Conservation (phyloP, 306 rosid genomes). For the Fagus sylvatica region DNA sequence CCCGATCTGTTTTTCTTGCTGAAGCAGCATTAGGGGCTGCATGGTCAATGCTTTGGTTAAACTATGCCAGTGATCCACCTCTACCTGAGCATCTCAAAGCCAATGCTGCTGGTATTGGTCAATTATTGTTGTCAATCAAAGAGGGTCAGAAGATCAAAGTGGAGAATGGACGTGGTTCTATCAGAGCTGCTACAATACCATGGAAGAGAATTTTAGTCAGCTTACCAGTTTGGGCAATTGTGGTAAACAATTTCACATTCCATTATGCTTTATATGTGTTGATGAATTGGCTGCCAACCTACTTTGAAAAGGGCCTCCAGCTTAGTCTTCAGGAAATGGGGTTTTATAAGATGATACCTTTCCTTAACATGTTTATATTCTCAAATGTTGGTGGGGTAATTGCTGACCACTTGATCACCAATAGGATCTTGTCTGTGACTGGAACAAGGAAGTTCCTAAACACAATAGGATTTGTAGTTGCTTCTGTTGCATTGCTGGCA, state of each 20-base stretch:
- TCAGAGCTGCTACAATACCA: slow-evolving; percentile 54
- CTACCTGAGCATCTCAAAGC: slow-evolving; percentile 76
- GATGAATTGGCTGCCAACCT: slow-evolving; percentile 26
- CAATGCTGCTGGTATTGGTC: slow-evolving; percentile 77
- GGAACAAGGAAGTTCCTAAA: slow-evolving; percentile 17
- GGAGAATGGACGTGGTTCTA: not conserved
- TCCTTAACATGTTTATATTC: slow-evolving; percentile 16
- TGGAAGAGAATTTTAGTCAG: slow-evolving; percentile 75
- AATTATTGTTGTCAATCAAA: slow-evolving; percentile 15
- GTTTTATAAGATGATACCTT: slow-evolving; percentile 18
- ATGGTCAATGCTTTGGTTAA: slow-evolving; percentile 88
- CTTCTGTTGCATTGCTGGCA: slow-evolving; percentile 38
- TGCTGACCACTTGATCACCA: slow-evolving; percentile 23
- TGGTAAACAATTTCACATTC: slow-evolving; percentile 91
- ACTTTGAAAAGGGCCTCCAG: slow-evolving; percentile 15
- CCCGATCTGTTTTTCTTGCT: slow-evolving; percentile 76
- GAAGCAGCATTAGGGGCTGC: slow-evolving; percentile 80
- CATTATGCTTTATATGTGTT: slow-evolving; percentile 91
- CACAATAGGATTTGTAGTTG: slow-evolving; percentile 11
- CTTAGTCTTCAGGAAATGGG: slow-evolving; percentile 27
- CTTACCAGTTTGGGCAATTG: slow-evolving; percentile 96
- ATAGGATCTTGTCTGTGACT: slow-evolving; percentile 16
- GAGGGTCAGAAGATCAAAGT: slow-evolving; percentile 46
- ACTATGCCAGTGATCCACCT: slow-evolving; percentile 66
- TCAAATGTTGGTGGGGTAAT: slow-evolving; percentile 31